Evolutionary conservation across 1,139 yeast genomes (phyloP).

Genomic region (Komagataea norvegica): DNA sequence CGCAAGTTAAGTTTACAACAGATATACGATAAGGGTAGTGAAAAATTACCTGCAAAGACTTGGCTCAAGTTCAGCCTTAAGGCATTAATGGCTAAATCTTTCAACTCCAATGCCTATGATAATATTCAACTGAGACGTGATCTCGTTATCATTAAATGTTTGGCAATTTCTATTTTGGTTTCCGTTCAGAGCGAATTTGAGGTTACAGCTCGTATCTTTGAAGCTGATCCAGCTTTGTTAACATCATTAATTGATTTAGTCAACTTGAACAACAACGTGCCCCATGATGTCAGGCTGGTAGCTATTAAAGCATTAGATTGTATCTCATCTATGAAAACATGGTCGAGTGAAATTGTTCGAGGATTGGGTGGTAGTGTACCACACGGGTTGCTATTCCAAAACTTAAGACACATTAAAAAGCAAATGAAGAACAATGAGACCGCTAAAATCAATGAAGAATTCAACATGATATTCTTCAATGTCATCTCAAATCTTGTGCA

Average conservation of each 20-base stretch:
- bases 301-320: conserved; percentile 69
- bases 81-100: conserved; percentile 68
- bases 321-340: conserved; percentile 61
- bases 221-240: conserved; percentile 70
- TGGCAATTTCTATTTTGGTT: conserved; percentile 61
- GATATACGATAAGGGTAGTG: conserved; percentile 57
- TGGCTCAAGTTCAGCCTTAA: conserved; percentile 63
- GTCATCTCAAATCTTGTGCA: conserved; percentile 55
- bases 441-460: conserved; percentile 39
- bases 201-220: conserved; percentile 62
- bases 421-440: conserved; percentile 33
- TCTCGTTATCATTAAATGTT: conserved; percentile 59
- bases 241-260: conserved; percentile 67
- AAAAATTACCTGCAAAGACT: conserved; percentile 53
- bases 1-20: conserved; percentile 50
- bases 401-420: conserved; percentile 56
- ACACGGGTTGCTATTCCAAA: conserved; percentile 78
- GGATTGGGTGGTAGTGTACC: conserved; percentile 88
- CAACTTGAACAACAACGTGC: conserved; percentile 49
- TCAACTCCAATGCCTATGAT: conserved; percentile 52
- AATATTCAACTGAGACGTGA: conserved; percentile 52
- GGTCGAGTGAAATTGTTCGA: conserved; percentile 74
- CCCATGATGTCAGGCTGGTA: conserved; percentile 49
- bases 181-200: conserved; percentile 43
- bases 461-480: conserved; percentile 50